Base-by-base conservation (phyloP, 768 basidiomycete genomes). In the Rickenella mellea region DNA sequence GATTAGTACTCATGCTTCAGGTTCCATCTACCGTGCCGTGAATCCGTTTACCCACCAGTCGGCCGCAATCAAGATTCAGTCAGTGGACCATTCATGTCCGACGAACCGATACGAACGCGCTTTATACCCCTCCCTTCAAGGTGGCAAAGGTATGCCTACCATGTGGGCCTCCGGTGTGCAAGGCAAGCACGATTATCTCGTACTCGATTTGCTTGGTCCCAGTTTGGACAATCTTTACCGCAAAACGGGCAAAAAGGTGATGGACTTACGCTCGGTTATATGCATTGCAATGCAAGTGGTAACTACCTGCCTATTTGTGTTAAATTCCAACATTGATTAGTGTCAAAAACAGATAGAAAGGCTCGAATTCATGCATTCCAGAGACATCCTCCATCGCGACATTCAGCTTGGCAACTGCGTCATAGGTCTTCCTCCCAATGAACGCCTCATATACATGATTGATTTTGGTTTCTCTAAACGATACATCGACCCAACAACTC, bases 381-480 rank as follows among this genome's bases (percentile, higher is more conserved):
- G 76, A 24, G 84, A 83, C 10, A 67, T 88, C 27, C 65, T 87
- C 24, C 84, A 87, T 53, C 74, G 84, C 6, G 84, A 88, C 48
- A 79, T 88, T 39, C 84, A 88, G 47, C 71, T 86, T 6, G 84
- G 85, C 1, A 88, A 88, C 55, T 81, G 78, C 49, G 76, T 74
- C 3, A 55, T 86, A 40, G 84, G 84, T 11, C 63, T 70, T 38
- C 59, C 68, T 3, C 76, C 80, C 1, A 63, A 83, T 47, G 67
- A 80, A 11, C 67, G 67, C 40, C 68, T 61, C 27, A 66, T 88
- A 47, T 87, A 85, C 52, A 81, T 87, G 83, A 88, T 88, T 51
- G 85, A 88, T 57, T 87, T 88, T 55, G 84, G 84, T 11, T 88
- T 88, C 57, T 83, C 83, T 14, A 87, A 86, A 53, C 71, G 70